phyloP scores from a whole-genome alignment of 768 basidiomycete species.

The Boletus sp. region DNA sequence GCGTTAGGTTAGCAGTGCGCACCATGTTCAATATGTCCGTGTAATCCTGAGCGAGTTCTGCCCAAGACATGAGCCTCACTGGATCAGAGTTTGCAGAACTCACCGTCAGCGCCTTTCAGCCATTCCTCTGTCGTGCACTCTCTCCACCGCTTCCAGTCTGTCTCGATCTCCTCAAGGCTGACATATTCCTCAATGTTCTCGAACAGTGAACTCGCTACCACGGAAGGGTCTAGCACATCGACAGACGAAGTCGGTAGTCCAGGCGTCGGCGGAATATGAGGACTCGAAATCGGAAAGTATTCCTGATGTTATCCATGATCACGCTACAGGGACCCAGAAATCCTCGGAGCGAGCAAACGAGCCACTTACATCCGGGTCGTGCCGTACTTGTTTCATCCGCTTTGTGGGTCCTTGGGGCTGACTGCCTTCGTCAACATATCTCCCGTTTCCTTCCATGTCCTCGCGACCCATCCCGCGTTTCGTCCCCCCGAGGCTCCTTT shows the following conservation, averaged over 20 bases:
- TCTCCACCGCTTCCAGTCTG: constrained; percentile 26
- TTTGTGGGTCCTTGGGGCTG: constrained; percentile 13
- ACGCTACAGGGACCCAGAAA: neutral
- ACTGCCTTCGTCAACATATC: constrained; percentile 1
- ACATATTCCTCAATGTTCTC: constrained; percentile 19
- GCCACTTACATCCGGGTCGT: constrained; percentile 19
- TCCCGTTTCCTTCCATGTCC: constrained; percentile 8
- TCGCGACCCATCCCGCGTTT: constrained; percentile 18
- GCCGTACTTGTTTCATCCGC: constrained; percentile 11
- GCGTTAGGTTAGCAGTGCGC: neutral
- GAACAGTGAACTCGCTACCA: constrained; percentile 16
- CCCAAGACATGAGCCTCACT: neutral
- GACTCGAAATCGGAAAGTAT: constrained; percentile 23
- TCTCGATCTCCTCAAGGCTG: constrained; percentile 20
- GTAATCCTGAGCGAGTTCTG: constrained; percentile 20
- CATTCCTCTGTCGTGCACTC: constrained; percentile 30
- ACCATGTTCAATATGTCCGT: constrained; percentile 23
- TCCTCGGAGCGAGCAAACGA: neutral
- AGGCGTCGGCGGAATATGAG: constrained; percentile 19
- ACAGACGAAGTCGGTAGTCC: neutral
- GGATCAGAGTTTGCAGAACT: neutral
- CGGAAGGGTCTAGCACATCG: constrained; percentile 1
- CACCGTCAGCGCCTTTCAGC: constrained; percentile 31
- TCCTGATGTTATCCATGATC: constrained; percentile 7
- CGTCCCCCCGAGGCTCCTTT: neutral